Base-by-base conservation (phyloP, 108 stramenopile genomes). In the Cyclotella kingstonii region DNA sequence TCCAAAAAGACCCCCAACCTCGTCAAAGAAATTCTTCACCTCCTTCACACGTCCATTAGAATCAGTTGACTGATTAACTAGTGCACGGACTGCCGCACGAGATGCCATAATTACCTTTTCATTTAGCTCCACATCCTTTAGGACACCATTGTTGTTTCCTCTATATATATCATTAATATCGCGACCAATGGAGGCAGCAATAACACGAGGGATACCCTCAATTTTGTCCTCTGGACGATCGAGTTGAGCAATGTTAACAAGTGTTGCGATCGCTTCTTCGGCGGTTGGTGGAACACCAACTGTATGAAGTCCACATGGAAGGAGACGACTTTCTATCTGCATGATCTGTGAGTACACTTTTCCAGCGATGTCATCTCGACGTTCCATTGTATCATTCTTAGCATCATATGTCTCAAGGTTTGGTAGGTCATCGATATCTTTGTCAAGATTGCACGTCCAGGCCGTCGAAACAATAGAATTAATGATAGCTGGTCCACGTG, bases 251-350 rank as follows among this genome's bases (percentile, higher is more conserved):
- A 97, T 97, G 83, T 95, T 95, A 14, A 97, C 96, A 47, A 97
- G 84, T 29, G 96, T 97, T 28, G 96, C 96, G 47, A 97, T 70
- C 11, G 96, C 91, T 78, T 97, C 96, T 41, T 95, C 90, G 12
- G 96, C 93, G 47, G 92, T 89, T 50, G 96, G 96, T 18, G 96
- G 96, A 9, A 95, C 94, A 49, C 96, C 96, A 34, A 97, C 93
- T 31, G 96, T 97, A 77, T 97, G 96, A 30, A 97, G 82, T 26
- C 96, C 96, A 60, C 94, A 95, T 14, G 96, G 96, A 17, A 97
- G 83, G n/a, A 97, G 86, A 57, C 96, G 94, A 49, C 83, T 85
- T 73, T 97, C 96, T 60, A 97, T 97, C 64, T 97, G 94, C 96
- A 97, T 97, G 62, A 97, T 94, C 43, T 93, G 86, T 14, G 86